Conservation (phyloP, 176 grass and related monocot genomes). For the Juncus effusus region DNA sequence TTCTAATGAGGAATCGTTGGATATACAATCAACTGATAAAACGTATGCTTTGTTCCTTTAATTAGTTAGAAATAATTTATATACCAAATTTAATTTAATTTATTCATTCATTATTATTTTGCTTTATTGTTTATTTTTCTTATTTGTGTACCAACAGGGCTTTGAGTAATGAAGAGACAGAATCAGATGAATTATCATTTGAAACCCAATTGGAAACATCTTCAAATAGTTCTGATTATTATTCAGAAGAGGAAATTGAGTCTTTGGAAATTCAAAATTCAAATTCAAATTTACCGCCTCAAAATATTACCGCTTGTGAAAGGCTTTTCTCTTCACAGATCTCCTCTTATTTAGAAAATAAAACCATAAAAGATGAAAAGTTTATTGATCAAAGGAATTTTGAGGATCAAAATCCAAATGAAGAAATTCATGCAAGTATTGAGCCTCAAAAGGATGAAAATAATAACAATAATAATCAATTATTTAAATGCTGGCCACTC, state of each 20-base stretch:
- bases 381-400: constrained; percentile 25
- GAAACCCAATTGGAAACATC: constrained; percentile 45
- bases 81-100: not conserved
- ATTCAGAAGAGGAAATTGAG: constrained; percentile 62
- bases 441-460: constrained; percentile 35
- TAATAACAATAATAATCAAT: constrained; percentile 37
- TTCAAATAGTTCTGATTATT: constrained; percentile 58
- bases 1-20: constrained; percentile 3
- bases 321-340: constrained; percentile 37
- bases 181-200: constrained; percentile 66
- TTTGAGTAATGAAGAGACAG: constrained; percentile 45
- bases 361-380: constrained; percentile 27
- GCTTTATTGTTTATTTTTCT: not conserved
- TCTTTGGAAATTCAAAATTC: constrained; percentile 26
- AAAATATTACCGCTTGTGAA: constrained; percentile 28
- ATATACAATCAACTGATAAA: constrained; percentile 13
- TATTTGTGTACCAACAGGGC: constrained; percentile 32
- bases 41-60: not conserved
- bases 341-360: constrained; percentile 21
- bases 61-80: not conserved
- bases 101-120: constrained; percentile 4
- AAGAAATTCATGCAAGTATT: constrained; percentile 26
- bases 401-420: constrained; percentile 28
- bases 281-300: not conserved
- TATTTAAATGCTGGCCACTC: constrained; percentile 52